Percentiles rank a stretch among this genome's conserved stretches.
phyloP scores from a whole-genome alignment of 2,329 filamentous ascomycete genomes.

The Kalaharituber pfeilii region DNA sequence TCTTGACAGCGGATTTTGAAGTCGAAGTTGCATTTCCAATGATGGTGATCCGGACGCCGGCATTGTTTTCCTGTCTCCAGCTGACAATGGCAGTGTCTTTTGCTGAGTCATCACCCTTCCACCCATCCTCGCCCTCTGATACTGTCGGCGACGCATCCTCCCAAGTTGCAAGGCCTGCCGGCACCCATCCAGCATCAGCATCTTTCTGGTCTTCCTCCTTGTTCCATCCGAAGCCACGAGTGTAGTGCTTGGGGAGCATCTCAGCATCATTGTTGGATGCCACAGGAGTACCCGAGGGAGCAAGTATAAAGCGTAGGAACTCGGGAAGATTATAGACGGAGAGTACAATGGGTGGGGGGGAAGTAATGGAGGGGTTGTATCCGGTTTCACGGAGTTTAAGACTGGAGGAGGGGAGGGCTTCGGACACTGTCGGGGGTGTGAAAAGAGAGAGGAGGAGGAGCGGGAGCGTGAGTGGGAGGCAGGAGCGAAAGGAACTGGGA shows the following conservation, averaged over 20 bases:
- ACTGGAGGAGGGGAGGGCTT: background rate
- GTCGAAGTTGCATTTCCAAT: background rate
- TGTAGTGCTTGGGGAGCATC: background rate
- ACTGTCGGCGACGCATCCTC: background rate
- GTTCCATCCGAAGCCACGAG: background rate
- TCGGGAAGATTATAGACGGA: background rate
- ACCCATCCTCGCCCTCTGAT: background rate
- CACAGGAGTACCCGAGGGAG: background rate
- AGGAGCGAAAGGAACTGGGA: no score
- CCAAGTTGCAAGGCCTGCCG: background rate
- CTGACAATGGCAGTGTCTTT: background rate
- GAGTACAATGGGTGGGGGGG: background rate
- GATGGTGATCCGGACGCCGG: background rate
- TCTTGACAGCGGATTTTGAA: background rate
- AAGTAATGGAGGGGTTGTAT: background rate
- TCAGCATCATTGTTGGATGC: background rate
- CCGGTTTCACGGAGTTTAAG: background rate
- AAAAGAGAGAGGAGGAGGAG: background rate
- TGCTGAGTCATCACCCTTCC: background rate
- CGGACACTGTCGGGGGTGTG: background rate
- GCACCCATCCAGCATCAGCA: background rate
- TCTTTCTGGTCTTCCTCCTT: background rate
- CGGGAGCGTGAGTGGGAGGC: no score
- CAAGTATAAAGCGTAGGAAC: background rate
- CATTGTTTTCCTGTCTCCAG: background rate